Base-by-base conservation (phyloP, 306 rosid species). In the Dryas drummondii region DNA sequence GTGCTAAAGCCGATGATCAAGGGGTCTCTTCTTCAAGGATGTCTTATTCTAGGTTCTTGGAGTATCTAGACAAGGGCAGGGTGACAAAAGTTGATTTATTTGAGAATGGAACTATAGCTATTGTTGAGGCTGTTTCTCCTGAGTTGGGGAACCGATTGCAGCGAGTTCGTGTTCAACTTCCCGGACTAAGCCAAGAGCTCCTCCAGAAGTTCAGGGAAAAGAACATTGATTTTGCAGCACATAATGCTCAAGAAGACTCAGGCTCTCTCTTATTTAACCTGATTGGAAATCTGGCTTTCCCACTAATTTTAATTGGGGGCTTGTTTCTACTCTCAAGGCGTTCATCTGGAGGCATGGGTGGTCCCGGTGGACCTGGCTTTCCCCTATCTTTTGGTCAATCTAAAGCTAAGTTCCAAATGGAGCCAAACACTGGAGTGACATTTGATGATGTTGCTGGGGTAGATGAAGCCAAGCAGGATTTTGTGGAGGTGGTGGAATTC, bases 391-490 rank as follows among this genome's bases (percentile, higher is more conserved):
- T 94, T 86, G 99, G 97, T 82, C 97, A 90, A 78, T 94, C 99
- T 11, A 94, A 92, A 76, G 97, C 99, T 55, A 94, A 94, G 85
- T 91, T 94, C 86, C 97, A 94, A 82, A 90, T 94, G 97, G 99
- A 94, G 77, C 98, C 98, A 42, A 94, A 82, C 79, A 94, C 98
- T 44, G 98, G 98, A 77, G 98, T 94, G 79, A 94, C 99, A 15
- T 94, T 94, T 73, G 97, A 94, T 78, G 97, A 94, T 66, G 99
- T 94, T 76, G 99, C 99, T 12, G 99, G 99, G 53, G 99, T 94
- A 56, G 99, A 94, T 84, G 99, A 94, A 82, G 99, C 99, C 82
- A 94, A 94, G 81, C 97, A 94, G 84, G 99, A 94, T 78, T 94
- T 94, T 77, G 85, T 91, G 91, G 99, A 94, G 87, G 99, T 94